Evolutionary conservation across 768 basidiomycete species (phyloP), one percentile per base, ranked within the genome.

Genomic region (Sarcodon aspratus): DNA sequence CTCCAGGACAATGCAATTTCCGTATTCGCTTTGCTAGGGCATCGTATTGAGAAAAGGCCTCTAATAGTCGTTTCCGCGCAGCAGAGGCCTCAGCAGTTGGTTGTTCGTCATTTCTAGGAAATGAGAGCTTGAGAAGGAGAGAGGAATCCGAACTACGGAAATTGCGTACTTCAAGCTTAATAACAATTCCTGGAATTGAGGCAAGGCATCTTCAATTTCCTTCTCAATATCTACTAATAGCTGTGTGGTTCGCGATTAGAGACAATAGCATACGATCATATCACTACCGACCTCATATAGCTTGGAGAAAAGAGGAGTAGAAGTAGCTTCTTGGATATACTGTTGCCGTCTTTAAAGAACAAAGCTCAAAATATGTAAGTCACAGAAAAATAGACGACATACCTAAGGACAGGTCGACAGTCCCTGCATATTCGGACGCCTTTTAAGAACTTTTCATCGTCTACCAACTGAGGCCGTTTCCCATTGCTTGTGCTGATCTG

Each of bases 21-120:
- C 81, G 79, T 57, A 99, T 89, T 33, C 83, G 80, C 61, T 94
- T 96, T 1, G 92, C 76, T 11, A 97, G 65, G 37, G 78, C 78
- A 58, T 99, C 96, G 61, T 97, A 97, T 46, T 89, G 83, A 6
- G 83, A 76, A 61, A 97, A 92, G 0, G 82, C 79, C 40, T 90
- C 84, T 9, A 98, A 66, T 31, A 99, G 73, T 4, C 80, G 79
- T 60, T 93, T 94, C 51, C 93, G 80, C 0, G 80, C 74, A 2
- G 72, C 68, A 9, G 76, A 71, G 6, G 84, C 87, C 61, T 86
- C 83, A 48, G 76, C 80, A 5, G 73, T 77, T 1, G 80, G 80
- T 45, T 74, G 77, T 53, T 74, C 67, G 50, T 72, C 66, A 52
- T 66, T 63, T 48, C 66, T 66, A 45, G 18, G 31, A 34, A 33